phyloP scores from a whole-genome alignment of 345 rosid species.

The Hibiscus syriacus region DNA sequence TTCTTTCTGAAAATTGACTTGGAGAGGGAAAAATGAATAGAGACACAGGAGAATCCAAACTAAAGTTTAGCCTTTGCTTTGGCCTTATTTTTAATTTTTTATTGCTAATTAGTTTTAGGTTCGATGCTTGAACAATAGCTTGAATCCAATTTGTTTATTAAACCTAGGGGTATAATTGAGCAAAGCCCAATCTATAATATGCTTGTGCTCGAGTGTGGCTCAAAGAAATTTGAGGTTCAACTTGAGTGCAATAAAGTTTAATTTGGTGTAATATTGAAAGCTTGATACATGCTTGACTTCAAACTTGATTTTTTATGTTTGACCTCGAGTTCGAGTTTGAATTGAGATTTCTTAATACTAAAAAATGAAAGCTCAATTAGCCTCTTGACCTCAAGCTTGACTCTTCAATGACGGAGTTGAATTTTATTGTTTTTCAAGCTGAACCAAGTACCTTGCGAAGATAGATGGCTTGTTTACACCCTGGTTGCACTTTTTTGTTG shows the following conservation, averaged over 20 bases:
- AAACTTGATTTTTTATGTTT: neutral
- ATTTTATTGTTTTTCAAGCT: no score
- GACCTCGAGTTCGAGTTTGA: neutral
- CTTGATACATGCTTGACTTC: neutral
- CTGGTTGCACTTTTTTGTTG: neutral
- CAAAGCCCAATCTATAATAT: neutral
- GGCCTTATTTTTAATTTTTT: neutral
- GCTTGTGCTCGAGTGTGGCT: neutral
- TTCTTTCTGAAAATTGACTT: neutral
- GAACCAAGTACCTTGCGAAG: neutral
- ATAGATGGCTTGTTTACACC: neutral
- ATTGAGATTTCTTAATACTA: no score
- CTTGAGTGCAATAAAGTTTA: neutral
- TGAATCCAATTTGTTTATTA: no score
- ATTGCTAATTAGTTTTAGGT: neutral
- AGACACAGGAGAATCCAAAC: neutral
- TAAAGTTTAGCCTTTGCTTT: neutral
- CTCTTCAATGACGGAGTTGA: neutral
- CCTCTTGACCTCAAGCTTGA: neutral
- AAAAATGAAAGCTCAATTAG: neutral
- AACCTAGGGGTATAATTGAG: neutral
- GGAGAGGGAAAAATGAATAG: slow-evolving; percentile 5
- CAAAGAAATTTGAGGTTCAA: neutral
- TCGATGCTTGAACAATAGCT: neutral
- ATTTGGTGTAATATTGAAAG: neutral